A percentile compares a stretch with the other conserved stretches of the same genome.
phyloP scores from a whole-genome alignment of 805 yeast species.

The Candida gorgasii region DNA sequence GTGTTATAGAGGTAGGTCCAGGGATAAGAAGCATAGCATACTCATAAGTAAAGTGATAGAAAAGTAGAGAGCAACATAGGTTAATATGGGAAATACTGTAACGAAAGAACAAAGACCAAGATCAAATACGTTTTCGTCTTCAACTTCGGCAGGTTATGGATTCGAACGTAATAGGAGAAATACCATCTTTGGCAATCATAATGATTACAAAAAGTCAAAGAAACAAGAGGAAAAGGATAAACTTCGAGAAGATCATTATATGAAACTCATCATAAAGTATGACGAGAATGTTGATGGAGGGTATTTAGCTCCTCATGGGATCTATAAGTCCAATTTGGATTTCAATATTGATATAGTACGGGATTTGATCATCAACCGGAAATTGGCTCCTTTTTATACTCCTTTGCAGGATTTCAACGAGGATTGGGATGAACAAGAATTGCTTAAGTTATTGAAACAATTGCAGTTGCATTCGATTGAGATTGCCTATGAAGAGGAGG shows the following conservation, averaged over 20 bases:
- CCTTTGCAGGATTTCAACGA: slow-evolving; percentile 82
- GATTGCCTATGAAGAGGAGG: slow-evolving; percentile 50
- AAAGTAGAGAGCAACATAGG: too few relatives aligned
- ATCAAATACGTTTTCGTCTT: slow-evolving; percentile 23
- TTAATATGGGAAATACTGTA: slow-evolving; percentile 48
- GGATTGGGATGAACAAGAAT: slow-evolving; percentile 69
- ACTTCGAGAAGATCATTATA: slow-evolving; percentile 53
- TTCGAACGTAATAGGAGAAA: slow-evolving; percentile 11
- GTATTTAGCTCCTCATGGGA: slow-evolving; percentile 86
- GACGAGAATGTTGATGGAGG: slow-evolving; percentile 92
- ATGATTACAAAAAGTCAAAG: slow-evolving; percentile 23
- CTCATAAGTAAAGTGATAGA: too few relatives aligned
- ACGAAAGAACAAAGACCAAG: slow-evolving; percentile 39
- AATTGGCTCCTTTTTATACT: slow-evolving; percentile 85
- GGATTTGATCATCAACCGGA: slow-evolving; percentile 63
- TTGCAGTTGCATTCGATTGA: slow-evolving; percentile 59
- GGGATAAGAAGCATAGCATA: too few relatives aligned
- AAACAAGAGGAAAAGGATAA: slow-evolving; percentile 56
- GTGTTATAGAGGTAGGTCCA: too few relatives aligned
- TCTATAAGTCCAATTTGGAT: slow-evolving; percentile 74
- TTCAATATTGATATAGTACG: slow-evolving; percentile 76
- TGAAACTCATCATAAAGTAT: slow-evolving; percentile 57
- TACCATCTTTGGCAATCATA: slow-evolving; percentile 12
- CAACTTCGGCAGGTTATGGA: slow-evolving; percentile 9
- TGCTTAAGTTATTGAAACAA: slow-evolving; percentile 49